Evolutionary conservation across 2,329 filamentous ascomycete genomes (phyloP).

Genomic region (Beauveria sp.): DNA sequence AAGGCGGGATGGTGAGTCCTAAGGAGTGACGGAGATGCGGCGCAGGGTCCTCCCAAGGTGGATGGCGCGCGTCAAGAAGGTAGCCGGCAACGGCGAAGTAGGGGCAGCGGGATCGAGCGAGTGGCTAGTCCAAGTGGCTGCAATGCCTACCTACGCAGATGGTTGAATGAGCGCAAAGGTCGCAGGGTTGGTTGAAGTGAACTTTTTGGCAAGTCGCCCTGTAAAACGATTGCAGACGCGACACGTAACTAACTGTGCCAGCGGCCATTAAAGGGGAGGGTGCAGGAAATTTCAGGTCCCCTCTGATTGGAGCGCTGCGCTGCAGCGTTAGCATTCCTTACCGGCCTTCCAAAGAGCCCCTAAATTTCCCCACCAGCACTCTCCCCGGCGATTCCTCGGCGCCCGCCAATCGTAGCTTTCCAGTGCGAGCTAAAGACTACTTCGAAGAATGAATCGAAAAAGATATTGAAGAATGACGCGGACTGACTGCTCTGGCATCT

Average conservation of each 20-base stretch:
- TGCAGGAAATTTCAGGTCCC: slow-evolving; percentile 11
- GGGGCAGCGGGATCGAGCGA: not conserved
- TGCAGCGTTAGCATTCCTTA: not conserved
- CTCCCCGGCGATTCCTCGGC: no score
- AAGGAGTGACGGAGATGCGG: not conserved
- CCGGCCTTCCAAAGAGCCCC: not conserved
- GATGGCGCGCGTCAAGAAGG: not conserved
- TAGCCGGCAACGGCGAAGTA: not conserved
- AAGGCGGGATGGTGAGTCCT: not conserved
- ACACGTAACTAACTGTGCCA: slow-evolving; percentile 7
- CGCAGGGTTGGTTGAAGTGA: not conserved
- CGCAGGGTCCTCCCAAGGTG: not conserved
- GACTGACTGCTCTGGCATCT: no score
- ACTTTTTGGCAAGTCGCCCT: not conserved
- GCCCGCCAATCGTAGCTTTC: no score
- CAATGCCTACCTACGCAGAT: not conserved
- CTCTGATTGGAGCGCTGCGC: slow-evolving; percentile 6
- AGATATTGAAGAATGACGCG: no score
- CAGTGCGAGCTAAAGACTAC: no score
- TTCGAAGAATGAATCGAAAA: no score
- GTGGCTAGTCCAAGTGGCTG: not conserved
- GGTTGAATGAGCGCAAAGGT: not conserved
- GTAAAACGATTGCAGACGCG: slow-evolving; percentile 2
- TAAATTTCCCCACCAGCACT: not conserved
- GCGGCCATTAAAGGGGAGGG: slow-evolving; percentile 7